Base-by-base conservation (phyloP, 2,329 filamentous ascomycete species). In the Cadophora luteo-olivacea region DNA sequence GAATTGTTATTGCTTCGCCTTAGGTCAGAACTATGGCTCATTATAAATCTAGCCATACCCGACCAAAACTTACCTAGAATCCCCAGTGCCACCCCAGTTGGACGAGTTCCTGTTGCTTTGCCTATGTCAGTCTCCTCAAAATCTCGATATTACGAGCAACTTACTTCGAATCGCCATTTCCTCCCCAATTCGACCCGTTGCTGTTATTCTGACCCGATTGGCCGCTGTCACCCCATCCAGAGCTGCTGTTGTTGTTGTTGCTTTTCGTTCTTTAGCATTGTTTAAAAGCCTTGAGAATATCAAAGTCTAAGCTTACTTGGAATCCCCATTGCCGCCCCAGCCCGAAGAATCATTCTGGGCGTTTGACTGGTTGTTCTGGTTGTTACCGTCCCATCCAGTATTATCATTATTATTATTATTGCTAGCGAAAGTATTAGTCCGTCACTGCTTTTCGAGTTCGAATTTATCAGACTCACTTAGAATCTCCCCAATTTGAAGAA, bases 241-340 rank as follows among this genome's bases (percentile, higher is more conserved):
- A 45, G 52, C 49, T 61, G 5, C n/a, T n/a, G 22, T 41, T 65
- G 38, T 41, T 65, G 38, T 63, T 68, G 45, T 14, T 52, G n/a
- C 29, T 38, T 48, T 57, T 25, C 25, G 33, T 58, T 54, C 9
- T 60, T 5, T 58, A 22, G n/a, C 9, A 49, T 19, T 22, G 7
- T 45, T 2, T 48, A 4, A n/a, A 11, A 11, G 22, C 2, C 5
- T 49, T 14, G 5, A 22, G 45, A 22, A 29, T 5, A 29, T 29
- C 45, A 22, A 22, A 22, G 19, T 22, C 9, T 49, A 8, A 5
- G 45, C 45, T 49, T 22, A 49, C 45, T 22, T 22, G 5, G 45
- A 49, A 49, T 22, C 45, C 2, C 19, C 45, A 49, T 49, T 49
- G 6, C 45, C 45, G n/a, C 45, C n/a, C 45, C 45, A 49, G 2